Percentiles rank a stretch among this genome's conserved stretches.
phyloP scores from a whole-genome alignment of 352 stramenopile species.

The Thalassiosira livingstoniorum region DNA sequence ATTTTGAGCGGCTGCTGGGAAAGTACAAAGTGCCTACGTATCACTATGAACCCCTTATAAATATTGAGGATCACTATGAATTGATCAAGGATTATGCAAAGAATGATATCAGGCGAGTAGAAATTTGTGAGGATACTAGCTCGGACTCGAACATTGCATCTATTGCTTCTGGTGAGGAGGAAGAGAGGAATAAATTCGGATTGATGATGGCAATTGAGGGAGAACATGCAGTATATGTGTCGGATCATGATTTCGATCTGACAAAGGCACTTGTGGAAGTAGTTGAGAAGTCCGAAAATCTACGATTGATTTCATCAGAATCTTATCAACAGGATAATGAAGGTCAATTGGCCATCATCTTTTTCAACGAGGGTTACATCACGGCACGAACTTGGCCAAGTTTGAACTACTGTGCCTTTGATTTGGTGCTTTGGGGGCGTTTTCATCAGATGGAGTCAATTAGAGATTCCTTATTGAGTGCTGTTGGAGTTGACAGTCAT shows the following conservation, averaged over 20 bases:
- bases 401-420: slow-evolving; percentile 23
- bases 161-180: neutral
- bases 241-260: slow-evolving; percentile 2
- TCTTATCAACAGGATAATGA: neutral
- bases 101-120: slow-evolving; percentile 11
- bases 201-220: slow-evolving; percentile 11
- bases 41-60: slow-evolving; percentile 6
- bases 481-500: slow-evolving; percentile 1
- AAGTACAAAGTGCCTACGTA: slow-evolving; percentile 21
- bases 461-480: slow-evolving; percentile 11
- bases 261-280: neutral
- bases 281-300: neutral
- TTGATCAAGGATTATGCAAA: slow-evolving; percentile 34
- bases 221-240: slow-evolving; percentile 5
- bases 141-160: neutral
- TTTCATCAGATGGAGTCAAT: slow-evolving; percentile 11
- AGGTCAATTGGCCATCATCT: slow-evolving; percentile 10
- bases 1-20: slow-evolving; percentile 18
- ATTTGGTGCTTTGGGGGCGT: slow-evolving; percentile 16
- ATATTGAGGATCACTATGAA: slow-evolving; percentile 8
- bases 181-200: neutral
- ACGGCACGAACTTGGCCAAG: slow-evolving; percentile 20
- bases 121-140: neutral
- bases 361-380: slow-evolving; percentile 22
- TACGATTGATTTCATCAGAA: slow-evolving; percentile 6